Evolutionary conservation across 1,284 basidiomycete species (phyloP).

Genomic region (Albatrellus sp.): DNA sequence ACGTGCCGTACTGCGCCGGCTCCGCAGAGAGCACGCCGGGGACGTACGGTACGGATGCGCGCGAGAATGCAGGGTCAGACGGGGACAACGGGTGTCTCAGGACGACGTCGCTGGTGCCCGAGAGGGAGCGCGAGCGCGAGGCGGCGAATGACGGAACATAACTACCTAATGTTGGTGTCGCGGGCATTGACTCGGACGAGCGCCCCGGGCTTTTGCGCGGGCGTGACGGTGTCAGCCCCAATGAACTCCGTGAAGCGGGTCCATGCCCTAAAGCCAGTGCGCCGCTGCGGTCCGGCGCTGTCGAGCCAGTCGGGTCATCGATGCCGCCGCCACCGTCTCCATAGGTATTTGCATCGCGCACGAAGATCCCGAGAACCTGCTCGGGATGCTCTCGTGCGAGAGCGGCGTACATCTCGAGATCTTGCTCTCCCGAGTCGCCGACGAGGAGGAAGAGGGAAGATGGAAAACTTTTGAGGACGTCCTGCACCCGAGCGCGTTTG

Average conservation of each 20-base stretch:
- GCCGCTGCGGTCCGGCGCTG: conserved; percentile 13
- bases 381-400: conserved; percentile 56
- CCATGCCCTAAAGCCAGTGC: conserved; percentile 6
- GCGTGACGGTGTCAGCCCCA: neutral
- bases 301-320: conserved; percentile 45
- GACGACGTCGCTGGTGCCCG: neutral
- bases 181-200: neutral
- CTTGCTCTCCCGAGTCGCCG: conserved; percentile 84
- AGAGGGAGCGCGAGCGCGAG: neutral
- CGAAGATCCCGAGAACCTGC: conserved; percentile 64
- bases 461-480: conserved; percentile 69
- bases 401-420: conserved; percentile 72
- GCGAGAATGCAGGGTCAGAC: no score
- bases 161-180: conserved; percentile 3
- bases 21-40: no score
- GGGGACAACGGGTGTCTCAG: no score
- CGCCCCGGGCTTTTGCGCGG: neutral
- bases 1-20: conserved; percentile 9
- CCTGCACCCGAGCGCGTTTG: conserved; percentile 69
- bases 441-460: conserved; percentile 70
- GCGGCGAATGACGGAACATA: conserved; percentile 4
- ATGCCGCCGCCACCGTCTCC: conserved; percentile 21
- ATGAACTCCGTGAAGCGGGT: conserved; percentile 1
- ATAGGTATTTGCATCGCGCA: conserved; percentile 52
- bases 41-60: no score